These are phyloP conservation scores for Basipetospora chlamydospora DNA, from an alignment of 2,329 filamentous ascomycete species.

Conservation along the genomic window DNA sequence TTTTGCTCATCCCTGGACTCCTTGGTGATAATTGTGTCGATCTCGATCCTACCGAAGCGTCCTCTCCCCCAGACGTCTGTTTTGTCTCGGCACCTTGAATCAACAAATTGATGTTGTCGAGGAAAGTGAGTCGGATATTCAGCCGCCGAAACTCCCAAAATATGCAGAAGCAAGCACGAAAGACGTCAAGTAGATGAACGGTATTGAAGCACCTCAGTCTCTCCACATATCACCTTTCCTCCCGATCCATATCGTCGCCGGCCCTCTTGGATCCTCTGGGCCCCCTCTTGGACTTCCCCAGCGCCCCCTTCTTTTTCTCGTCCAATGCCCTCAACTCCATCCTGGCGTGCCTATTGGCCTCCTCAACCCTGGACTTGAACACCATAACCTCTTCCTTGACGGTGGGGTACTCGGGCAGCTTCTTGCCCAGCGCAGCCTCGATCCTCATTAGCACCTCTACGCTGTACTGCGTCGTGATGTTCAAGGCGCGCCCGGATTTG, in stretches of 20 bases:
- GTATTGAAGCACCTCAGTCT: too few species aligned
- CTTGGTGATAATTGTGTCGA: too few species aligned
- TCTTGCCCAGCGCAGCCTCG: constrained; percentile 66
- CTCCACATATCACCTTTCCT: constrained; percentile 63
- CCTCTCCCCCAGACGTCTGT: too few species aligned
- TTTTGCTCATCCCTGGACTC: too few species aligned
- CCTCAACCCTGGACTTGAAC: constrained; percentile 61
- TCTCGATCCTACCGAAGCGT: too few species aligned
- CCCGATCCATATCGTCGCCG: constrained; percentile 55
- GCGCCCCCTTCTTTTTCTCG: constrained; percentile 46
- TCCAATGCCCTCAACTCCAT: constrained; percentile 69
- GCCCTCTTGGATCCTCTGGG: constrained; percentile 29
- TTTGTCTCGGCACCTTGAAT: too few species aligned
- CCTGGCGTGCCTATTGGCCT: constrained; percentile 68
- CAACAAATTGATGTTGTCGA: too few species aligned
- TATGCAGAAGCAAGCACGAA: too few species aligned
- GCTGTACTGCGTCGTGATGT: constrained; percentile 77
- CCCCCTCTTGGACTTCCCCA: constrained; percentile 27
- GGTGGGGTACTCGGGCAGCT: constrained; percentile 53
- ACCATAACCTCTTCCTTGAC: constrained; percentile 78
- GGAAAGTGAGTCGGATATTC: too few species aligned
- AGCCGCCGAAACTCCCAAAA: too few species aligned
- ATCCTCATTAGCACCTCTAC: constrained; percentile 68
- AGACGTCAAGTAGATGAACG: too few species aligned
- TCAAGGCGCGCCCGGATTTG: constrained; percentile 69